Evolutionary conservation across 2,329 filamentous ascomycete genomes (phyloP), one percentile per base, ranked within the genome.

Genomic region (Sarocladiaceae sp.): DNA sequence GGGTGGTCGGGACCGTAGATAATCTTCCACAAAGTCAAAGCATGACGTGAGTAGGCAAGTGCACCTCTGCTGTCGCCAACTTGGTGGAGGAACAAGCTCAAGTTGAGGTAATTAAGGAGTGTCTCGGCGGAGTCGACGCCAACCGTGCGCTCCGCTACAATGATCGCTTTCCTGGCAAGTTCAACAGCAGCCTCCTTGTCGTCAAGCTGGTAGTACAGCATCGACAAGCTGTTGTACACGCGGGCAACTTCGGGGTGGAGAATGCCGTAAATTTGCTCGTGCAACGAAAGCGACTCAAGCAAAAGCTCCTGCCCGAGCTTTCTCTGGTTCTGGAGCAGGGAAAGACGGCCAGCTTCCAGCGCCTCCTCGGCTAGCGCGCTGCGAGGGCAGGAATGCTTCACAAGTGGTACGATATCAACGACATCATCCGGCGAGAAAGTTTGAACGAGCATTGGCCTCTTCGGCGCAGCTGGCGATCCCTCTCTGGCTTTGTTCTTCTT

Each of bases 241-340:
- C 92, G 86, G 44, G 93, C 94, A 54, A 97, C 93, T 71, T 99
- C 94, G 1, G 94, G 92, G 66, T 99, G 94, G 23, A 99, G 79
- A 53, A 97, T 95, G 55, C 94, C 94, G 64, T 99, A 99, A 60
- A 99, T 97, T 70, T 99, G 94, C 76, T 99, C 94, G 64, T 99
- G 93, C 39, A 99, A 77, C 42, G 94, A 96, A 55, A 99, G 75
- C 33, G 92, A 97, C 71, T 99, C 94, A n/a, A 97, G 76, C 26
- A 99, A 81, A 53, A 99, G 80, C 70, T 99, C 94, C 70, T 97
- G 92, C 36, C 94, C 94, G 42, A 99, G 83, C 71, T 97, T 94
- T 73, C 89, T 93, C 75, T 99, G 91, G 66, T 90, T 87, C 67
- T 97, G 93, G 61, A 94, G 83, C 55, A 99, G 85, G n/a, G 93